A percentile compares a stretch with the other conserved stretches of the same genome.
These are phyloP conservation scores for Diaporthe sp. DNA, from an alignment of 2,329 filamentous ascomycete genomes.

Conservation along the genomic window DNA sequence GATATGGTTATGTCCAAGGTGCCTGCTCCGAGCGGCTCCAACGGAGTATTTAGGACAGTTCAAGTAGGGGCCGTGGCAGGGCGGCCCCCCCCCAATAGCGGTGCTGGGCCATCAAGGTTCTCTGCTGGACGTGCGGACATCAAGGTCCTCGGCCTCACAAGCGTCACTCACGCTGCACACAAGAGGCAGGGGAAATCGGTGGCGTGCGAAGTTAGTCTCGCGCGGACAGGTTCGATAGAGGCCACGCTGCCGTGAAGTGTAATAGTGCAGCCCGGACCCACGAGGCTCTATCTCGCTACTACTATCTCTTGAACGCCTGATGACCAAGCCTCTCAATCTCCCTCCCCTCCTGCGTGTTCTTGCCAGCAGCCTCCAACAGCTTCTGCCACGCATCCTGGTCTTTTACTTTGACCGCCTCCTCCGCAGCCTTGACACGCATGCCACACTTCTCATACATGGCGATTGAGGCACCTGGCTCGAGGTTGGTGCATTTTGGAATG, in stretches of 20 bases:
- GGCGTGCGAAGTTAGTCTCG: background rate
- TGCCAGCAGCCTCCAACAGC: slow-evolving; percentile 78
- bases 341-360: slow-evolving; percentile 70
- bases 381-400: slow-evolving; percentile 80
- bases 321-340: slow-evolving; percentile 87
- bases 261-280: background rate
- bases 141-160: slow-evolving; percentile 6
- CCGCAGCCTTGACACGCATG: slow-evolving; percentile 86
- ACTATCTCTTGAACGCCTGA: slow-evolving; percentile 63
- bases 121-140: background rate
- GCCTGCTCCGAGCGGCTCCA: background rate
- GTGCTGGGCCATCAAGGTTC: background rate
- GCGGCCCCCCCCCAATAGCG: background rate
- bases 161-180: background rate
- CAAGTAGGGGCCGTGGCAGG: background rate
- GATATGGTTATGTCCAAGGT: background rate
- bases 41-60: background rate
- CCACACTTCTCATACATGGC: slow-evolving; percentile 98
- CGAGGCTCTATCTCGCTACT: background rate
- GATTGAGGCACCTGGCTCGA: slow-evolving; percentile 76
- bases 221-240: background rate
- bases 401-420: slow-evolving; percentile 87
- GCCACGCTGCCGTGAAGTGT: background rate
- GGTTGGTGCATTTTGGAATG: slow-evolving; percentile 84
- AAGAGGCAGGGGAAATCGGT: background rate